Base-by-base conservation (phyloP, 208 protist genomes). In the Wallacemonas sp. region DNA sequence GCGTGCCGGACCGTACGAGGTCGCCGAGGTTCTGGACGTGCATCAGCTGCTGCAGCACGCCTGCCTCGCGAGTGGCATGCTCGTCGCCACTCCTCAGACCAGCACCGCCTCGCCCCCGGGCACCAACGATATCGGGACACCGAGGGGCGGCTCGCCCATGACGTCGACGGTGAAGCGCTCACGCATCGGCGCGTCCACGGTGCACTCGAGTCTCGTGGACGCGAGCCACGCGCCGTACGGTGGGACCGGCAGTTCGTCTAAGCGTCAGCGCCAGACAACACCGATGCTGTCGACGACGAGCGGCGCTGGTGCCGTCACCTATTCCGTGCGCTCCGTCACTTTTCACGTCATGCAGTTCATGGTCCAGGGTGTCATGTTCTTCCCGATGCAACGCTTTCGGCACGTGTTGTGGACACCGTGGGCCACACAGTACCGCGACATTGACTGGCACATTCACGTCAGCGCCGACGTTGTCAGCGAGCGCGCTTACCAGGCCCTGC, bases 321-420 rank as follows among this genome's bases (percentile, higher is more conserved):
- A 86, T 36, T 12, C 52, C 3, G 81, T 91, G 14, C 61, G 77
- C 50, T 84, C 74, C 29, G 76, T 73, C 25, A 83, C 89, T 22
- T 86, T 91, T 42, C 77, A 81, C 36, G 36, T 89, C 28, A 87
- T 95, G 86, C 77, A 89, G 57, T 89, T 85, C 67, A 74, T 82
- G 55, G 83, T 87, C 20, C 86, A 95, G 29, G 72, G 75, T 3
- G 70, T 84, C 16, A 81, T 89, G 55, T 89, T 92, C 62, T 87
- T 80, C 61, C 76, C 84, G 7, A 59, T 77, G 26, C 84, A 89
- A 61, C 72, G 68, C 12, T 49, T 87, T 31, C 79, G 72, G 31
- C 68, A 79, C 67, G 49, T 80, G 1, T 52, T 93, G 7, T 87
- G 76, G 69, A 72, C 87, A 55, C 74, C 80, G 16, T 94, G 89